Evolutionary conservation across 2,329 filamentous ascomycete genomes (phyloP), one percentile per base, ranked within the genome.

Genomic region (Talaromyces sp.): DNA sequence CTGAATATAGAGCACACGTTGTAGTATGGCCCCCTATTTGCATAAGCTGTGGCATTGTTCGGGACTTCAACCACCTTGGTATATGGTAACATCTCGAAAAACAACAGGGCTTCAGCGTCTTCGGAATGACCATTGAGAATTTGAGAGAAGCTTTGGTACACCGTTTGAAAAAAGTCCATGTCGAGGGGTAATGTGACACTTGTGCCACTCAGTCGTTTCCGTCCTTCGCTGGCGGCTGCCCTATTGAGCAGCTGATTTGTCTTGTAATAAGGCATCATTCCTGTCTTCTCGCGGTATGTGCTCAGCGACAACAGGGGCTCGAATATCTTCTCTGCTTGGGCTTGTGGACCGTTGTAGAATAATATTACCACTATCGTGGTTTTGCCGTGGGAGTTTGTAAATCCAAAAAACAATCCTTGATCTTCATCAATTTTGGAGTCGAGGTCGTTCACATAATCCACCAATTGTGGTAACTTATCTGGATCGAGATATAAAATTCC

Each of bases 361-460:
- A 19, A 87, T 65, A 1, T 69, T 70, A 1, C 75, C 74, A 0
- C 85, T 69, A 25, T 83, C 84, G 49, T 88, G 70, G 13, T 81
- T 85, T 70, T 89, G 89, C 0, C 83, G 84, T 71, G 89, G 85
- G 72, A 87, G 84, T 77, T 86, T 88, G 75, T 89, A 83, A 47
- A 89, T 87, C 89, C n/a, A 81, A 74, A 65, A 81, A 78, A 74
- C 84, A 88, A 0, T 84, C 69, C 11, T 77, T 71, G 0, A 82
- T 82, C 69, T 84, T 81, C 1, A 83, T 79, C 10, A 76, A 69
- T 34, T 82, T 80, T 4, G 77, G 81, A 5, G 81, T 81, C 5
- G 86, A 78, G n/a, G 77, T 80, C 65, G 88, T 75, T 17, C 79
- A 80, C 74, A 84, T 89, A 1, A 82, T 82, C 72, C 87, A 89